Evolutionary conservation across 2,329 filamentous ascomycete genomes (phyloP).

Genomic region (Myriosclerotinia curreyana): DNA sequence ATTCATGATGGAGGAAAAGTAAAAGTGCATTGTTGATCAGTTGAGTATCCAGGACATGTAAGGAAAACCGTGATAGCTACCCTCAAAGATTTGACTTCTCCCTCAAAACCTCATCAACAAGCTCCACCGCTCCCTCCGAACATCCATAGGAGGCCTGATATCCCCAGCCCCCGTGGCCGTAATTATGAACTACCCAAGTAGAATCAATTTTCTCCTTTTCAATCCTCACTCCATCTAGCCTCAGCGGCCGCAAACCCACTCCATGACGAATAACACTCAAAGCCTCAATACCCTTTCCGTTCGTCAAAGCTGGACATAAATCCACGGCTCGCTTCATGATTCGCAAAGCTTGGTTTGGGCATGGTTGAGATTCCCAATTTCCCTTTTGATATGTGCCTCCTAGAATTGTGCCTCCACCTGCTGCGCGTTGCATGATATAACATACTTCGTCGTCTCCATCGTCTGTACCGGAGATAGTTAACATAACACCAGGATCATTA

Average conservation of each 20-base stretch:
- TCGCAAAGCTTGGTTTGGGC: constrained; percentile 59
- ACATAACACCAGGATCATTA: constrained; percentile 61
- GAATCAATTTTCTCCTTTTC: constrained; percentile 59
- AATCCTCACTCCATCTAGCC: constrained; percentile 58
- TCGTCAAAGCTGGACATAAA: constrained; percentile 53
- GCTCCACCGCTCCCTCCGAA: constrained; percentile 60
- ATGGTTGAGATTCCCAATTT: constrained; percentile 61
- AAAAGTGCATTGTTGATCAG: too few relatives aligned
- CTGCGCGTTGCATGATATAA: constrained; percentile 68
- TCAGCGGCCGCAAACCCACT: constrained; percentile 62
- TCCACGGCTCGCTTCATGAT: constrained; percentile 66
- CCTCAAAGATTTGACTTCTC: constrained; percentile 29
- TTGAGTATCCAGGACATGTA: not conserved
- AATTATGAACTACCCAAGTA: constrained; percentile 57
- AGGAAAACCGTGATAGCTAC: not conserved
- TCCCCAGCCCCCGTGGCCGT: constrained; percentile 61
- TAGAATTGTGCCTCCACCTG: constrained; percentile 63
- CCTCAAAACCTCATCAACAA: constrained; percentile 55
- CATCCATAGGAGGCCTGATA: constrained; percentile 67
- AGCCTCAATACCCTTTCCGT: constrained; percentile 58
- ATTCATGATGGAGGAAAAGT: too few relatives aligned
- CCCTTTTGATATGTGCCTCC: constrained; percentile 65
- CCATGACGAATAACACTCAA: constrained; percentile 64
- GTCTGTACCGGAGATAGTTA: constrained; percentile 58
- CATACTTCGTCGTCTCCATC: constrained; percentile 60